Base-by-base conservation (phyloP, 257 asterid genomes). In the Nicotiana attenuata region DNA sequence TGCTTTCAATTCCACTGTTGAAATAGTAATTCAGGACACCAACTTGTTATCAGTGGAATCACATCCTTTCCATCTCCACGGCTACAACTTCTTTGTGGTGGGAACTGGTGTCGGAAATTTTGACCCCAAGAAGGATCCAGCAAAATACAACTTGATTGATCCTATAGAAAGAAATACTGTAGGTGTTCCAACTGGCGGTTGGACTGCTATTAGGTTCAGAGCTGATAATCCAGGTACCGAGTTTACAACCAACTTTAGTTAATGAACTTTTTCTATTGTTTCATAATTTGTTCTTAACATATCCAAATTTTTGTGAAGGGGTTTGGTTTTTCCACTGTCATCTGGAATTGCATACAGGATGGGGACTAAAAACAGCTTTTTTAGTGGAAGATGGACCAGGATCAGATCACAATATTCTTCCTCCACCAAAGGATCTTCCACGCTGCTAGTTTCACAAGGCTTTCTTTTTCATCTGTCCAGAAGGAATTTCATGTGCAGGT, bases 271-370 rank as follows among this genome's bases (percentile, higher is more conserved):
- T 4, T 17, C 50, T 41, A 41, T 5, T 47, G 79, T 73, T 73
- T 24, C 0, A 28, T 31, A 3, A 24, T 9, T 24, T 24, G 0
- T 73, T 47, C 79, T 73, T 0, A 14, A 24, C 41, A 50, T 47
- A 73, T 73, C 79, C 41, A 47, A 53, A 2, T 68, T 47, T 50
- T 2, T 73, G 16, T 73, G 41, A 64, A 87, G 92, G 92, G 80
- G 92, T 89, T 53, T 89, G 91, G 92, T 90, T 89, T 81, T 86
- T 89, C 14, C 93, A 89, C 69, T 90, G 93, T 85, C 93, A 90
- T 80, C 64, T 90, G 87, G 93, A 89, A 87, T 87, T 90, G 16
- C 93, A 90, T 53, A 90, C 93, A 2, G 93, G 91, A 0, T 89
- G 93, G 93, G 93, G 93, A 10, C 78, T 89, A 64, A 90, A 90